Evolutionary conservation across 2,329 filamentous ascomycete genomes (phyloP).

Genomic region (Xylariales sp.): DNA sequence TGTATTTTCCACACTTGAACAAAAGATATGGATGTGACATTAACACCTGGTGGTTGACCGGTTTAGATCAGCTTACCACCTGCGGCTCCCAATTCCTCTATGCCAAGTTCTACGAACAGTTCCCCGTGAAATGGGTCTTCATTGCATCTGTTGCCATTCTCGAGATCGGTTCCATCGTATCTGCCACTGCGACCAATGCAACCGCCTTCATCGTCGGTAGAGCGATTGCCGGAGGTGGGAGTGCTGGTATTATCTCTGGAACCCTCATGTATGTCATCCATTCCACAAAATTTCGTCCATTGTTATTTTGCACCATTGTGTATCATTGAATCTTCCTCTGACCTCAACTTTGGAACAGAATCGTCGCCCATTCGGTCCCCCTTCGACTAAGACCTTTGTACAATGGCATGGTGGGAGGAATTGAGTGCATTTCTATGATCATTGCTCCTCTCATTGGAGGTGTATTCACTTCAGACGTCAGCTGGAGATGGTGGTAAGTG

Average conservation of each 20-base stretch:
- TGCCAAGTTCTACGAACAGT: slow-evolving; percentile 10
- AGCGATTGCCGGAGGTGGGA: slow-evolving; percentile 16
- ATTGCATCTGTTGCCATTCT: slow-evolving; percentile 10
- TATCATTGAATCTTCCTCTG: neutral
- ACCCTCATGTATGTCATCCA: slow-evolving; percentile 5
- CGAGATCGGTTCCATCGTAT: slow-evolving; percentile 13
- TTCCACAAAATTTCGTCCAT: no score
- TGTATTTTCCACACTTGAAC: slow-evolving; percentile 4
- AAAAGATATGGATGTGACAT: neutral
- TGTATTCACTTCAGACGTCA: neutral
- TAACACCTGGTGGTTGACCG: neutral
- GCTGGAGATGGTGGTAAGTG: slow-evolving; percentile 2
- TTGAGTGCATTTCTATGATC: neutral
- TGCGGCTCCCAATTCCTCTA: slow-evolving; percentile 4
- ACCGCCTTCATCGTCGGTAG: slow-evolving; percentile 13
- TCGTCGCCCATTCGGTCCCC: neutral
- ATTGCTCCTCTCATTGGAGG: neutral
- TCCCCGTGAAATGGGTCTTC: slow-evolving; percentile 10
- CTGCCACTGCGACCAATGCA: slow-evolving; percentile 10
- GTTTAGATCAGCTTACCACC: neutral
- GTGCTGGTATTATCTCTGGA: slow-evolving; percentile 12
- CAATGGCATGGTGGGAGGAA: neutral
- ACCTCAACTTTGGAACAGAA: neutral
- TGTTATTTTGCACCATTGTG: no score
- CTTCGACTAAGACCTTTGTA: neutral